A percentile compares a stretch with the other conserved stretches of the same genome.
Evolutionary conservation across 345 rosid species (phyloP).

Genomic region (Erodium maritimum): DNA sequence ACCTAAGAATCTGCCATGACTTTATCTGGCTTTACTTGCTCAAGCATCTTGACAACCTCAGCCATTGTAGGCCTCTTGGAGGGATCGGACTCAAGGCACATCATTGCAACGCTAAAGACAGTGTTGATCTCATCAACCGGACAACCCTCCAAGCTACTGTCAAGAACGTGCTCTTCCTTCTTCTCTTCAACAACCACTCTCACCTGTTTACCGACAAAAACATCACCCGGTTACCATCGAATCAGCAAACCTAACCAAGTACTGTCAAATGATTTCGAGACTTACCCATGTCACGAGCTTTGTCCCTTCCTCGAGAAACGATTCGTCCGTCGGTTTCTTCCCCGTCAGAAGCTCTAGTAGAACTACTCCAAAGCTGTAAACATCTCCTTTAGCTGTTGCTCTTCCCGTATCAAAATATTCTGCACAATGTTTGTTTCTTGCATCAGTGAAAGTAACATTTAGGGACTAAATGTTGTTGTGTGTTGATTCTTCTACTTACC

Average conservation of each 20-base stretch:
- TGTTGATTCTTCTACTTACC: constrained; percentile 27
- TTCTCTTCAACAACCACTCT: constrained; percentile 57
- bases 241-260: not conserved
- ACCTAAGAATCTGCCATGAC: constrained; percentile 10
- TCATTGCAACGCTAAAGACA: constrained; percentile 44
- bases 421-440: constrained; percentile 10
- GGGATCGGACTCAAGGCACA: constrained; percentile 85
- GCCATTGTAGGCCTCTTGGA: constrained; percentile 65
- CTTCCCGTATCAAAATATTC: constrained; percentile 79
- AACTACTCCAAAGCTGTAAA: constrained; percentile 80
- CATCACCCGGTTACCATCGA: not conserved
- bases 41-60: constrained; percentile 79
- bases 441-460: too few species aligned
- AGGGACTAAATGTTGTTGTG: not conserved
- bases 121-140: constrained; percentile 44
- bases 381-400: constrained; percentile 73
- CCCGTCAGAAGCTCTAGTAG: constrained; percentile 70
- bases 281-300: constrained; percentile 84
- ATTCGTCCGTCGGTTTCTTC: constrained; percentile 67
- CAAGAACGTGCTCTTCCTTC: constrained; percentile 50
- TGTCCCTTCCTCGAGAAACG: constrained; percentile 76
- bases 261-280: not conserved
- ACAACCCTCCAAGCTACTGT: constrained; percentile 37
- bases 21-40: constrained; percentile 29
- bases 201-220: constrained; percentile 31